These are phyloP conservation scores for Suhomyces chickasaworum DNA, from an alignment of 1,139 yeast species.

Conservation along the genomic window DNA sequence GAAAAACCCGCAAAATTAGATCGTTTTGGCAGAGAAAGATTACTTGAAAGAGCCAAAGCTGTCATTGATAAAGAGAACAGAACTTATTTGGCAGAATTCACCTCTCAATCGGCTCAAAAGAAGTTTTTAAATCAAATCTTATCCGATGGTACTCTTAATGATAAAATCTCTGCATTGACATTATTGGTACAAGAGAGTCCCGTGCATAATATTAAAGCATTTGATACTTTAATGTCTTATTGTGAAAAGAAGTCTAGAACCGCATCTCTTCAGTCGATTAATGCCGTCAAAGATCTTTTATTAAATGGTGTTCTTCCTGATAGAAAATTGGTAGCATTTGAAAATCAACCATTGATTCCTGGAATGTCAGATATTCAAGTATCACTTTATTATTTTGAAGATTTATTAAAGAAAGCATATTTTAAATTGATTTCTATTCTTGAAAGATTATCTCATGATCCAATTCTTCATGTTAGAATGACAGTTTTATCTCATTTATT, in stretches of 20 bases:
- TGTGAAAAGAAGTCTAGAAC: constrained; percentile 93
- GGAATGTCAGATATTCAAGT: constrained; percentile 53
- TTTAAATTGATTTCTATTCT: constrained; percentile 71
- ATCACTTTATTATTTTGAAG: constrained; percentile 84
- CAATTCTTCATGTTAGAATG: constrained; percentile 87
- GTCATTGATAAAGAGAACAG: constrained; percentile 72
- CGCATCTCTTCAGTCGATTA: constrained; percentile 87
- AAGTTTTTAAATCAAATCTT: constrained; percentile 88
- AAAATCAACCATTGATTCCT: constrained; percentile 67
- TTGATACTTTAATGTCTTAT: constrained; percentile 73
- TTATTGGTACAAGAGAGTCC: constrained; percentile 94
- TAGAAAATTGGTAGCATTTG: constrained; percentile 77
- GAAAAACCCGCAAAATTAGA: constrained; percentile 38
- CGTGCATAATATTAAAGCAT: constrained; percentile 79
- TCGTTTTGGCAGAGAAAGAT: constrained; percentile 54
- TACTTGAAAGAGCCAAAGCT: constrained; percentile 66
- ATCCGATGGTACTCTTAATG: constrained; percentile 90
- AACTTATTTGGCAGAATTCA: constrained; percentile 71
- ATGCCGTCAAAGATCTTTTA: constrained; percentile 86
- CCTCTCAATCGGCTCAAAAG: constrained; percentile 79
- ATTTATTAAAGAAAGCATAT: constrained; percentile 74
- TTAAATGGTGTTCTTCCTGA: constrained; percentile 81
- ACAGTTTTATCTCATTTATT: constrained; percentile 75
- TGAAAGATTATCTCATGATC: constrained; percentile 81
- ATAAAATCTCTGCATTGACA: constrained; percentile 93